Conservation (phyloP, 2,329 filamentous ascomycete species). For the Colletotrichum aenigma region DNA sequence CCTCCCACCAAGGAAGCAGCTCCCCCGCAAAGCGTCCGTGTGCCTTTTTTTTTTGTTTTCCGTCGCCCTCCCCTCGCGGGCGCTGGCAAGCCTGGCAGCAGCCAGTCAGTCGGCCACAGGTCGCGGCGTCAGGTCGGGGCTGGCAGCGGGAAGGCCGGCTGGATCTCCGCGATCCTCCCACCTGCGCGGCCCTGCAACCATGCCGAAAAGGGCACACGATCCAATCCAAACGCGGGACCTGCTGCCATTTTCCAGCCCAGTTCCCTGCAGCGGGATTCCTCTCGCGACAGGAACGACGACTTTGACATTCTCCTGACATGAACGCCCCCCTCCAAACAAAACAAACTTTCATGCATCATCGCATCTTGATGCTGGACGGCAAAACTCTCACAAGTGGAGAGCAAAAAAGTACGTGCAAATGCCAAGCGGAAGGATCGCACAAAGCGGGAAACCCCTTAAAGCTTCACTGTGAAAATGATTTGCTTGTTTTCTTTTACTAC, state of each 20-base stretch:
- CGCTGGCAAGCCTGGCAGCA: background rate
- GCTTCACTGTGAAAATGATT: background rate
- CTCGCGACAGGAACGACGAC: background rate
- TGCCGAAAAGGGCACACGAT: background rate
- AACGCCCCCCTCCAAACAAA: background rate
- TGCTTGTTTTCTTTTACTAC: background rate
- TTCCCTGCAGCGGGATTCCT: background rate
- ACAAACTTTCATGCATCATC: background rate
- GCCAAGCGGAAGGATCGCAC: background rate
- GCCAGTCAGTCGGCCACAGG: background rate
- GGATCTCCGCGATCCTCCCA: slow-evolving; percentile 4
- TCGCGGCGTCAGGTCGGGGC: background rate
- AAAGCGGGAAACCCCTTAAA: background rate
- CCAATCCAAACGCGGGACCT: background rate
- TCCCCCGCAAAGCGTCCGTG: slow-evolving; percentile 2
- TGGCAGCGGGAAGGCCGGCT: background rate
- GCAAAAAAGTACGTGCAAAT: background rate
- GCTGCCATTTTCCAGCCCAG: background rate
- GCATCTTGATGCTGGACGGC: background rate
- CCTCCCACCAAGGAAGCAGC: background rate
- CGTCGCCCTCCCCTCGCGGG: background rate
- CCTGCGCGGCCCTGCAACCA: background rate
- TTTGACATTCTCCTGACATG: background rate
- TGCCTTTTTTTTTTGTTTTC: background rate
- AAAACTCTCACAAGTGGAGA: background rate